phyloP scores from a whole-genome alignment of 306 rosid species.

The apple (Malus domestica) region DNA sequence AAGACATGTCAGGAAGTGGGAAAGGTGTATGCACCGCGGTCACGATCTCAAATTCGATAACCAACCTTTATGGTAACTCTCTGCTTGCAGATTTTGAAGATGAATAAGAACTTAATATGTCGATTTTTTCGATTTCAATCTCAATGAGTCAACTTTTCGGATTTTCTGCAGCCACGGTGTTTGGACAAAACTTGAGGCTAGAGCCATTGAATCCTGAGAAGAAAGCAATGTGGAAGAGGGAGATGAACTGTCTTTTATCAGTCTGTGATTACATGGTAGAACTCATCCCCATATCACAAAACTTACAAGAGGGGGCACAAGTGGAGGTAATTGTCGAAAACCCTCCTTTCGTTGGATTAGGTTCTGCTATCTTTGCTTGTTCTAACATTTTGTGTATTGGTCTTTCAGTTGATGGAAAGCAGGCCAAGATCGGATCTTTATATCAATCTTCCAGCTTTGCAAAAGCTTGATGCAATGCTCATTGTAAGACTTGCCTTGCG shows the following conservation, averaged over 20 bases:
- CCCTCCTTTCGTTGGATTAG: neutral
- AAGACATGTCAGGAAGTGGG: slow-evolving; percentile 98
- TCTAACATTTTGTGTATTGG: slow-evolving; percentile 1
- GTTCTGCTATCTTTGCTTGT: neutral
- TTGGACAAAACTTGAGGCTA: slow-evolving; percentile 77
- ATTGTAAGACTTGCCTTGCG: slow-evolving; percentile 39
- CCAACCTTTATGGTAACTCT: slow-evolving; percentile 82
- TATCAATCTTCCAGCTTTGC: slow-evolving; percentile 81
- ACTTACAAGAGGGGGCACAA: slow-evolving; percentile 56
- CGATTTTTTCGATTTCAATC: slow-evolving; percentile 3
- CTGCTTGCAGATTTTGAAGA: neutral
- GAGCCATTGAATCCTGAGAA: slow-evolving; percentile 80
- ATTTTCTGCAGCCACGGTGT: slow-evolving; percentile 63
- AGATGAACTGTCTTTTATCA: slow-evolving; percentile 80
- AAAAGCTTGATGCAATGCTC: slow-evolving; percentile 91
- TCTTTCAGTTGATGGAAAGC: slow-evolving; percentile 70
- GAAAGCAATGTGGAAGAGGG: slow-evolving; percentile 94
- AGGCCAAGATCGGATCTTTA: slow-evolving; percentile 78
- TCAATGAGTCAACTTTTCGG: neutral
- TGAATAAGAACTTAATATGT: neutral
- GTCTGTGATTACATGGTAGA: slow-evolving; percentile 95
- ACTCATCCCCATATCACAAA: slow-evolving; percentile 59
- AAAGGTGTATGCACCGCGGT: slow-evolving; percentile 95
- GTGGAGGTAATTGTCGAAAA: slow-evolving; percentile 49
- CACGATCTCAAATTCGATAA: slow-evolving; percentile 82